phyloP scores from a whole-genome alignment of 2,329 filamentous ascomycete species.

The Hypoxylon sp. region DNA sequence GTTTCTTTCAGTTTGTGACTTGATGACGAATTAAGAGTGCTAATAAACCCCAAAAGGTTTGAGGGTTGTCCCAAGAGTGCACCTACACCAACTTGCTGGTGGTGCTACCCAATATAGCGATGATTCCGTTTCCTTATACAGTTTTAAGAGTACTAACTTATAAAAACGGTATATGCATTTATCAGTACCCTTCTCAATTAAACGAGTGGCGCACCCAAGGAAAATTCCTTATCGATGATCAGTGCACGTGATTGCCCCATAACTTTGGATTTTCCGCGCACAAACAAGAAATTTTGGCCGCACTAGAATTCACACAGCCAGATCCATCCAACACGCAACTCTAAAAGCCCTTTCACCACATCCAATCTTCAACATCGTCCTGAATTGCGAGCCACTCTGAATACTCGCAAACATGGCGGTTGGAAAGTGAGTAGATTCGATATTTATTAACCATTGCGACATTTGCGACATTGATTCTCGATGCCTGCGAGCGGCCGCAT shows the following conservation, averaged over 20 bases:
- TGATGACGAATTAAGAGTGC: slow-evolving; percentile 5
- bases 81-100: no score
- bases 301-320: slow-evolving; percentile 51
- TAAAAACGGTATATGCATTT: slow-evolving; percentile 7
- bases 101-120: slow-evolving; percentile 1
- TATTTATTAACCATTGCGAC: slow-evolving; percentile 37
- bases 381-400: slow-evolving; percentile 56
- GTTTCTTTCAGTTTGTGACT: slow-evolving; percentile 2
- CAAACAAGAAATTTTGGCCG: slow-evolving; percentile 53
- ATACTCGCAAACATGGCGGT: slow-evolving; percentile 83
- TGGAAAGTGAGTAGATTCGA: slow-evolving; percentile 74
- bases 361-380: slow-evolving; percentile 53
- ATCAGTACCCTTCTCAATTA: neutral
- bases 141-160: neutral
- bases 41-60: slow-evolving; percentile 2
- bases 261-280: slow-evolving; percentile 50
- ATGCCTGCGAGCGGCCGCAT: slow-evolving; percentile 20
- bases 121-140: neutral
- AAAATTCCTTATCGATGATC: slow-evolving; percentile 40
- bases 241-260: slow-evolving; percentile 41
- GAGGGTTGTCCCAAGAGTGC: neutral
- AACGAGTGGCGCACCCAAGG: neutral
- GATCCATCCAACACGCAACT: slow-evolving; percentile 53
- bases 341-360: slow-evolving; percentile 50
- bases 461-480: slow-evolving; percentile 35